Percentiles rank a stretch among this genome's conserved stretches.
Conservation (phyloP, 768 basidiomycete species). For the Termitomyces sp. region DNA sequence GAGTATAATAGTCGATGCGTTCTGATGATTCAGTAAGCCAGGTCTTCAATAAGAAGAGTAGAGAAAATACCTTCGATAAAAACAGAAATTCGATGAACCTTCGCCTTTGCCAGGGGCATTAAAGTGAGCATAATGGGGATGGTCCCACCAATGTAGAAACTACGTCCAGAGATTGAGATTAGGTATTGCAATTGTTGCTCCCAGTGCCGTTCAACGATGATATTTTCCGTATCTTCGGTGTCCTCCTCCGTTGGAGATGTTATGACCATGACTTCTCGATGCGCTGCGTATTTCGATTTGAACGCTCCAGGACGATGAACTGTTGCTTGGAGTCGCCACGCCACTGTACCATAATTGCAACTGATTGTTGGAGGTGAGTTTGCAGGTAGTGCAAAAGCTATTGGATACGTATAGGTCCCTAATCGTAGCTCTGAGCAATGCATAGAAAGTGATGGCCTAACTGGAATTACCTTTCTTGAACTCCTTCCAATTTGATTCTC, state of each 20-base stretch:
- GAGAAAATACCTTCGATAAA: conserved; percentile 71
- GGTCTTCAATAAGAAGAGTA: neutral
- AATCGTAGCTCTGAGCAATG: neutral
- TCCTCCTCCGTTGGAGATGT: conserved; percentile 78
- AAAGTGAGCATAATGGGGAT: conserved; percentile 80
- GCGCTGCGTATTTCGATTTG: conserved; percentile 63
- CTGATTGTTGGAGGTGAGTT: conserved; percentile 74
- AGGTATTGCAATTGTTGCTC: conserved; percentile 84
- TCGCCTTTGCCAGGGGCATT: conserved; percentile 81
- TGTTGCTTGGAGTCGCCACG: conserved; percentile 76
- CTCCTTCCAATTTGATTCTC: conserved; percentile 71
- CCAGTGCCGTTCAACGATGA: conserved; percentile 88
- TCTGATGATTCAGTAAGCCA: conserved; percentile 40
- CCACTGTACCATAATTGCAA: conserved; percentile 72
- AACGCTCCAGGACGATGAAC: conserved; percentile 85
- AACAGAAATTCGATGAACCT: conserved; percentile 69
- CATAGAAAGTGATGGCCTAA: neutral
- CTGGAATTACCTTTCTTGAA: conserved; percentile 71
- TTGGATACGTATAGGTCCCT: conserved; percentile 94
- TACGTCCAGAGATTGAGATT: conserved; percentile 69
- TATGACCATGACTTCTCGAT: conserved; percentile 73
- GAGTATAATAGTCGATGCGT: conserved; percentile 76
- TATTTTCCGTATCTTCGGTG: conserved; percentile 76
- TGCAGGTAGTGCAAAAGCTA: conserved; percentile 84
- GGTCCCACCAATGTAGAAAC: conserved; percentile 79